These are phyloP conservation scores for Pleurotus tuber-regium DNA, from an alignment of 768 basidiomycete genomes.

Conservation along the genomic window DNA sequence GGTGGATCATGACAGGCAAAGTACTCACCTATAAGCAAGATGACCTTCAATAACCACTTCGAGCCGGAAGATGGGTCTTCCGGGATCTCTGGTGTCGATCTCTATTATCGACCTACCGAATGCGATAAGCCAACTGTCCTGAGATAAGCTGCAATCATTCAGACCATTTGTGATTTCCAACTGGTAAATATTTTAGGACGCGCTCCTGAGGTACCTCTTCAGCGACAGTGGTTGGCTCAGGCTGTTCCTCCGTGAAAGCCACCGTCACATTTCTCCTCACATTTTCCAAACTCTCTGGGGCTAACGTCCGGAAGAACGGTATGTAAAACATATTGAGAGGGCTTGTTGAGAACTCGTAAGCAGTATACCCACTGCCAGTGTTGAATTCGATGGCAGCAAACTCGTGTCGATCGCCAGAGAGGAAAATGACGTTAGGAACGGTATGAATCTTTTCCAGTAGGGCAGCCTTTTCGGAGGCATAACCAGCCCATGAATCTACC, in stretches of 20 bases:
- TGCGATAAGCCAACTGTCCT: not conserved
- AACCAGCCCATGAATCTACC: conserved; percentile 71
- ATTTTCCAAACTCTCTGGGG: conserved; percentile 38
- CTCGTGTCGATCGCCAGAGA: conserved; percentile 78
- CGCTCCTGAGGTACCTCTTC: conserved; percentile 51
- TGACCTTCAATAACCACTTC: conserved; percentile 63
- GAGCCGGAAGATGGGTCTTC: conserved; percentile 49
- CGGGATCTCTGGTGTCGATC: conserved; percentile 57
- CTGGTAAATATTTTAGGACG: conserved; percentile 57
- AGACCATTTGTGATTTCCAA: conserved; percentile 73
- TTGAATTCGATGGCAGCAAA: conserved; percentile 71
- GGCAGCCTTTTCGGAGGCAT: conserved; percentile 52
- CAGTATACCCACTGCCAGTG: conserved; percentile 32
- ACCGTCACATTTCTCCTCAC: conserved; percentile 32
- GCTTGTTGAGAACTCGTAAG: conserved; percentile 67
- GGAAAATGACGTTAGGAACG: conserved; percentile 67
- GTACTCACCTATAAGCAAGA: conserved; percentile 47
- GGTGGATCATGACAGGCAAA: not conserved
- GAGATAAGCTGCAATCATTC: conserved; percentile 11
- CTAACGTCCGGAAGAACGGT: conserved; percentile 56
- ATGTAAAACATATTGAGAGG: conserved; percentile 72
- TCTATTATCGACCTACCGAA: conserved; percentile 61
- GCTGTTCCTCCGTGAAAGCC: conserved; percentile 22
- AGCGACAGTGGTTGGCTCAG: conserved; percentile 19
- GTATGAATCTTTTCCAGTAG: conserved; percentile 58